Percentiles rank a stretch among this genome's conserved stretches.
phyloP scores from a whole-genome alignment of 768 basidiomycete genomes.

The Psilocybe azurescens region DNA sequence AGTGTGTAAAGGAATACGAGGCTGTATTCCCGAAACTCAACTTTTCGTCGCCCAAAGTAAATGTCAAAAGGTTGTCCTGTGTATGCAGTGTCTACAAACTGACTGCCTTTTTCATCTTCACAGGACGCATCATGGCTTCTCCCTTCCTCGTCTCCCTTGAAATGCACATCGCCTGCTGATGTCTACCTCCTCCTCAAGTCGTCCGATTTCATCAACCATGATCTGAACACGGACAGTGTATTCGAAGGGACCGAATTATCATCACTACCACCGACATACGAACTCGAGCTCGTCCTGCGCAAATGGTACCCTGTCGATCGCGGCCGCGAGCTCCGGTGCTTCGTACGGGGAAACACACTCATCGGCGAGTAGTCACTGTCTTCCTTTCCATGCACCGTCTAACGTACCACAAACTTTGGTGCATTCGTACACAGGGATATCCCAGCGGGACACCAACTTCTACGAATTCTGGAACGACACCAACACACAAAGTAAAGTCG shows the following conservation, averaged over 20 bases:
- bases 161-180: conserved; percentile 87
- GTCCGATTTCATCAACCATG: conserved; percentile 88
- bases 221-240: conserved; percentile 61
- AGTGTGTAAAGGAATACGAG: conserved; percentile 68
- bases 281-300: conserved; percentile 84
- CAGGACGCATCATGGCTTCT: conserved; percentile 92
- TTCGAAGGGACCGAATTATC: conserved; percentile 65
- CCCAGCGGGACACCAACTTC: conserved; percentile 87
- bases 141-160: conserved; percentile 81
- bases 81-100: not conserved
- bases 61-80: not conserved
- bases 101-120: too few relatives aligned
- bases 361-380: conserved; percentile 58
- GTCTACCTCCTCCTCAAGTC: conserved; percentile 93
- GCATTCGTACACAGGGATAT: conserved; percentile 60
- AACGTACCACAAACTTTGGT: not conserved
- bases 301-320: conserved; percentile 91
- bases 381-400: not conserved
- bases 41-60: conserved; percentile 90
- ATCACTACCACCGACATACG: conserved; percentile 41
- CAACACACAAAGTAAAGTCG: conserved; percentile 56
- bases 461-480: conserved; percentile 85
- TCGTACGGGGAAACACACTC: conserved; percentile 74
- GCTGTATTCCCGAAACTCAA: conserved; percentile 96
- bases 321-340: conserved; percentile 89